phyloP scores from a whole-genome alignment of 2,329 filamentous ascomycete species.

The Verticillium tricorpus region DNA sequence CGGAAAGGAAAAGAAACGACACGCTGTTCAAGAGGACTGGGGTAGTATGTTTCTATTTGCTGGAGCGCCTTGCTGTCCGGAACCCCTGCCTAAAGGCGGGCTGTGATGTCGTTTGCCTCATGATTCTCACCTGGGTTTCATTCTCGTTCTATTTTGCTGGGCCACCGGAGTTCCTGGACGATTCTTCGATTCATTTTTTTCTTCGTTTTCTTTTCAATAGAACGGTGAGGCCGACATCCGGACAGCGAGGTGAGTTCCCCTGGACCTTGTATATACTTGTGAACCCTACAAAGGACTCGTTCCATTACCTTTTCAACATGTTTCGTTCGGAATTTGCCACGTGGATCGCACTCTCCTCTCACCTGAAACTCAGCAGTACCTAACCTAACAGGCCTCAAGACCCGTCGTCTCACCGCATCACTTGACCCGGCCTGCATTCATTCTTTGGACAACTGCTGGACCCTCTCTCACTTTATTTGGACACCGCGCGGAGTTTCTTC shows the following conservation, averaged over 20 bases:
- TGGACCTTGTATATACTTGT: conserved; percentile 11
- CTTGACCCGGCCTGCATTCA: too few species aligned
- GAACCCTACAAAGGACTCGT: conserved; percentile 1
- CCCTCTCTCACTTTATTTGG: background rate
- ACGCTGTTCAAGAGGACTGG: conserved; percentile 2
- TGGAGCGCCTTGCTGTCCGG: conserved; percentile 14
- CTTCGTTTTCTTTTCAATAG: conserved; percentile 5
- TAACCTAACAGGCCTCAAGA: background rate
- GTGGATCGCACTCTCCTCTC: background rate
- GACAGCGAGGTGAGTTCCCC: conserved; percentile 15
- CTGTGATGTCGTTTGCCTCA: conserved; percentile 10
- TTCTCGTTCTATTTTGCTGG: conserved; percentile 6
- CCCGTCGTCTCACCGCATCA: background rate
- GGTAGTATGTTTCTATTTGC: conserved; percentile 5
- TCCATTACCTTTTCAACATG: background rate
- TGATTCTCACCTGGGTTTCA: conserved; percentile 10
- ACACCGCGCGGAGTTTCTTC: too few species aligned
- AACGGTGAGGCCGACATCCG: conserved; percentile 10
- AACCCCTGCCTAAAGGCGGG: conserved; percentile 5
- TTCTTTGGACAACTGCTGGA: background rate
- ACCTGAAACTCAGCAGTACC: background rate
- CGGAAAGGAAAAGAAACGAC: conserved; percentile 11
- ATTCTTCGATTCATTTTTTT: conserved; percentile 8
- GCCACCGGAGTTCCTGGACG: conserved; percentile 12
- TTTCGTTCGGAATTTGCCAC: background rate